Evolutionary conservation across 1,284 basidiomycete species (phyloP), one percentile per base, ranked within the genome.

Genomic region (Filobasidium uniguttulatum): DNA sequence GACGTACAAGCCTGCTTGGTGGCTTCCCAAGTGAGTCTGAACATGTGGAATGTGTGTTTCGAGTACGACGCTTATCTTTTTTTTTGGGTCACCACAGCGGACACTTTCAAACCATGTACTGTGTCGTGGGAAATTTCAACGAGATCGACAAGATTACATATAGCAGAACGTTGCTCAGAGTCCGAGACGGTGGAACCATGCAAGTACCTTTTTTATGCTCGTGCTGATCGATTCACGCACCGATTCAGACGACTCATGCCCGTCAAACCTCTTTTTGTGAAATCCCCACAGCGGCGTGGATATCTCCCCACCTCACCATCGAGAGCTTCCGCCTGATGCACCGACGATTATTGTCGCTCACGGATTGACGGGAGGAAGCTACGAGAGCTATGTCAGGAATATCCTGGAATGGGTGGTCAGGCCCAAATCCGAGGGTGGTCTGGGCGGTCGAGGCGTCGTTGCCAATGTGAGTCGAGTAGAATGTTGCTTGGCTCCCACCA

Each of bases 371-470:
- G 89, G 89, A 63, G 88, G 87, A 23, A 87, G 84, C 12, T 79
- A 90, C 64, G 90, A 93, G 73, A 77, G 82, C 19, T 93, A 93
- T 62, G 84, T 94, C 36, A 74, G 87, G 54, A 80, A 84, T 23
- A 74, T 93, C 44, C 69, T 93, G 6, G 75, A 77, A 41, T 81
- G 79, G 53, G 81, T 82, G 57, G 74, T 77, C 22, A 63, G 62
- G 44, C 76, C 83, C 14, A 75, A 78, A 14, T 72, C 74, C 29
- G 70, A 82, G 57, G 86, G 85, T 28, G 89, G 88, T 2, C 72
- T 91, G 40, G 88, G 87, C 5, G 90, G 85, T 65, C 75, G 90
- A 55, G 89, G 79, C 2, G 81, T 87, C 4, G 89, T 94, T 7
- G 77, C 90, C 55, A 86, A 93, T 70, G 67, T 71, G 48, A 57